Base-by-base conservation (phyloP, 257 asterid species). In the Nicotiana tabacum region DNA sequence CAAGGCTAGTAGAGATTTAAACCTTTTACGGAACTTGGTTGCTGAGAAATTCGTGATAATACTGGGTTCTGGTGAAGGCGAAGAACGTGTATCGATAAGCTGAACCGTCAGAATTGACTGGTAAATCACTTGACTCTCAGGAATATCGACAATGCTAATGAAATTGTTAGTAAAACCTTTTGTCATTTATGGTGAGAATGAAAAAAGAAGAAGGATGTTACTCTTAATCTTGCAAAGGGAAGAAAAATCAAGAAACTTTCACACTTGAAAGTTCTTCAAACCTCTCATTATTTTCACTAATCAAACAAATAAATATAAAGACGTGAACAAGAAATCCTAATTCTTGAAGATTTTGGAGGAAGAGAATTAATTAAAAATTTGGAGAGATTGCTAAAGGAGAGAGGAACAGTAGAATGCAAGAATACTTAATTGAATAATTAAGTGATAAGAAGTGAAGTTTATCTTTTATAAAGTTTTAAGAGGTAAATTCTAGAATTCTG, bases 121-220 rank as follows among this genome's bases (percentile, higher is more conserved):
- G 82, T 87, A 83, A 82, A 70, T 81, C 64, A 57, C 70, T 84
- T 39, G 84, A 78, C 82, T 86, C 84, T 77, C 88, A 72, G 81
- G 79, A 53, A 80, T 77, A 13, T 55, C 1, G 6, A 60, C 18
- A 64, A 11, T 64, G 3, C n/a, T 65, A 65, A 2, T 65, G 29
- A 83, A 66, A 87, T 85, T 51, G 43, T 90, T 90, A 67, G 85
- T 24, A 77, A 88, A 82, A 81, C 83, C 83, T 92, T 32, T 94
- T 89, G 97, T 91, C 98, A 94, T 94, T 94, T 94, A 94, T 87
- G 93, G 90, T 66, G 66, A 53, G 78, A 37, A 35, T 13, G 30
- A 77, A 65, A 56, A 18, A 1, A 43, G 11, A 6, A 43, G 51
- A 8, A 2, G 11, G 51, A 8, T 43, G 3, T 8, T 8, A 43